Evolutionary conservation across 179 eudicot genomes (phyloP).

Genomic region (Pouteria campechiana): DNA sequence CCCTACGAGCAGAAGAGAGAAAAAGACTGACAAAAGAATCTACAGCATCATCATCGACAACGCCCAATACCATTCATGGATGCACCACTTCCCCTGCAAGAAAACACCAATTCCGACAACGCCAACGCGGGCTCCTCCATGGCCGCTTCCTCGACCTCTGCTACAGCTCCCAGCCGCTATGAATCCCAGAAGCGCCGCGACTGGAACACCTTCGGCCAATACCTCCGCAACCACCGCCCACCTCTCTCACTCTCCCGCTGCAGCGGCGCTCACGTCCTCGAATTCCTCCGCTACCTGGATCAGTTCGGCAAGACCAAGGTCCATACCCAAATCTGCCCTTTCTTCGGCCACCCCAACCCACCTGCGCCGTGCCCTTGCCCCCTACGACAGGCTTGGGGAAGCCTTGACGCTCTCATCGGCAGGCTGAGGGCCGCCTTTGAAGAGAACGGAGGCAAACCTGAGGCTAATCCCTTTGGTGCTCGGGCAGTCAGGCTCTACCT

Average conservation of each 20-base stretch:
- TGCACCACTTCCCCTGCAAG: constrained; percentile 15
- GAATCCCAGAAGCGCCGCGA: constrained; percentile 78
- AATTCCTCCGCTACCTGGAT: constrained; percentile 72
- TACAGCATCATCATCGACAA: too few species aligned
- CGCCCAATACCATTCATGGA: too few species aligned
- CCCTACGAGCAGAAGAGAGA: constrained; percentile 6
- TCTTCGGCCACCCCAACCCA: constrained; percentile 64
- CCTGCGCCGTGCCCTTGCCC: constrained; percentile 90
- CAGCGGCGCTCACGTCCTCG: constrained; percentile 83
- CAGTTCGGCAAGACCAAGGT: constrained; percentile 84
- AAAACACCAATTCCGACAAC: constrained; percentile 3
- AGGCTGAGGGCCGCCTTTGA: constrained; percentile 87
- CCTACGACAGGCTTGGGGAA: constrained; percentile 83
- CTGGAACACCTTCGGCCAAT: constrained; percentile 85
- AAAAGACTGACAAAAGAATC: too few species aligned
- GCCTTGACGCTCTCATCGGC: constrained; percentile 73
- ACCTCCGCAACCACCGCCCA: constrained; percentile 69
- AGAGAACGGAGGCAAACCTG: constrained; percentile 75
- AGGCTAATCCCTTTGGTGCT: constrained; percentile 72
- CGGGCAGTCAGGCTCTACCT: constrained; percentile 67
- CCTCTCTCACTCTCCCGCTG: constrained; percentile 55
- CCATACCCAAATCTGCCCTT: constrained; percentile 52
- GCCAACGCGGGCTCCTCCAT: constrained; percentile 1
- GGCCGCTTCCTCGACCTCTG: constrained; percentile 3
- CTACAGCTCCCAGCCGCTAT: constrained; percentile 38